Evolutionary conservation across 2,329 filamentous ascomycete species (phyloP).

Genomic region (Colletotrichum sp.): DNA sequence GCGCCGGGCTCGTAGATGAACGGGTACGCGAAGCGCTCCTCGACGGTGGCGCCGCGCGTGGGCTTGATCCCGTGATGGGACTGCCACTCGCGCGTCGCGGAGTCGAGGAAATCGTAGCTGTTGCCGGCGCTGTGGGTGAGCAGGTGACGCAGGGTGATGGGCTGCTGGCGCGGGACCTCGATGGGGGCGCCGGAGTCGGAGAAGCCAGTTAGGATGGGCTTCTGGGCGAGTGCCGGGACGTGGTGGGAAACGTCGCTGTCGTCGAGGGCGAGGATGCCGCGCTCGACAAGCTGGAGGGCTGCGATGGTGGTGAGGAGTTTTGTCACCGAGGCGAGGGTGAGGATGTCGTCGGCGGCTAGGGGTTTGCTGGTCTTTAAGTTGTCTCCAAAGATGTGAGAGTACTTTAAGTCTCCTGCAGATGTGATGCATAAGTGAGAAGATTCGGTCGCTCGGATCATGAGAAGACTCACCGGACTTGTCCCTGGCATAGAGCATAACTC

Average conservation of each 20-base stretch:
- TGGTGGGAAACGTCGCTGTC: constrained; percentile 41
- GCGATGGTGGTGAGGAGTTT: constrained; percentile 57
- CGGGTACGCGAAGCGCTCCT: constrained; percentile 46
- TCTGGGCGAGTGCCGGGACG: constrained; percentile 51
- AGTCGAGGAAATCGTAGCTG: constrained; percentile 46
- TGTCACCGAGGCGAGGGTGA: constrained; percentile 41
- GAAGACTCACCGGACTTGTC: constrained; percentile 9
- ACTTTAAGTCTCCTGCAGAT: neutral
- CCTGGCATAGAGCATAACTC: constrained; percentile 13
- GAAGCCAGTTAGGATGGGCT: constrained; percentile 53
- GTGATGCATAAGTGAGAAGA: neutral
- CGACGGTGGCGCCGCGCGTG: constrained; percentile 37
- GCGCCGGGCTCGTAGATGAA: constrained; percentile 56
- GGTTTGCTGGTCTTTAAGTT: constrained; percentile 29
- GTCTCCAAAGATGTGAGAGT: neutral
- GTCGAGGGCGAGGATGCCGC: constrained; percentile 49
- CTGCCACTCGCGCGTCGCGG: constrained; percentile 31
- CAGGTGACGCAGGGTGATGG: constrained; percentile 56
- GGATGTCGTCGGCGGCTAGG: constrained; percentile 38
- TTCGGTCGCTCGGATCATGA: neutral
- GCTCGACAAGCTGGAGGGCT: constrained; percentile 59
- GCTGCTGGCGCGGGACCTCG: constrained; percentile 32
- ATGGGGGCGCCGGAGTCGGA: constrained; percentile 41
- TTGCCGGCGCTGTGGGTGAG: constrained; percentile 57
- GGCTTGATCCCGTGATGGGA: constrained; percentile 25